Conservation (phyloP, 2,329 filamentous ascomycete genomes). For the Thelonectria discophora region DNA sequence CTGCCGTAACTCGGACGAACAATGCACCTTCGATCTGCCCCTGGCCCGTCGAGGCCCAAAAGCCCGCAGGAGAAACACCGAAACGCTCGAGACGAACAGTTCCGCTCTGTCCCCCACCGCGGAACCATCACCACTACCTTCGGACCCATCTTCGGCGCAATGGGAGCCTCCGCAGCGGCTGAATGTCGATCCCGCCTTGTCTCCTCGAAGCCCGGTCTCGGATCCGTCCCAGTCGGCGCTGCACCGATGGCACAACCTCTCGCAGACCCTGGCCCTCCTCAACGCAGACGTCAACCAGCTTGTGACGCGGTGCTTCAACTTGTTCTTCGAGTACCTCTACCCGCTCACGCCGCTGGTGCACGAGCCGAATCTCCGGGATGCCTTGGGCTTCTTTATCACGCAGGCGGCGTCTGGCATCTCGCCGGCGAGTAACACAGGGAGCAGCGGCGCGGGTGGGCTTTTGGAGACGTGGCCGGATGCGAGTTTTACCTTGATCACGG, state of each 20-base stretch:
- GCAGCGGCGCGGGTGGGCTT: constrained; percentile 5
- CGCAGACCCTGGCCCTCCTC: constrained; percentile 36
- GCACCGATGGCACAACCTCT: constrained; percentile 44
- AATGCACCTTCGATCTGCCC: constrained; percentile 51
- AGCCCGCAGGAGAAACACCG: constrained; percentile 20
- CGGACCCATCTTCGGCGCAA: constrained; percentile 28
- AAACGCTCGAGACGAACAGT: constrained; percentile 18
- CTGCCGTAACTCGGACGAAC: constrained; percentile 45
- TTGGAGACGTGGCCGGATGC: constrained; percentile 49
- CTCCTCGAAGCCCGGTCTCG: constrained; percentile 34
- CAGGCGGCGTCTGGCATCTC: constrained; percentile 20
- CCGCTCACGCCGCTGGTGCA: constrained; percentile 54
- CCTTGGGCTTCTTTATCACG: constrained; percentile 45
- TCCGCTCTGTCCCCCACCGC: constrained; percentile 26
- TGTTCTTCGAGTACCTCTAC: constrained; percentile 55
- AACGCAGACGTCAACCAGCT: constrained; percentile 40
- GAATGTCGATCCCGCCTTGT: constrained; percentile 35
- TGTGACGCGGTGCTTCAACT: constrained; percentile 48
- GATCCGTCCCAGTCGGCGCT: constrained; percentile 34
- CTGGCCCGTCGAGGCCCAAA: constrained; percentile 52
- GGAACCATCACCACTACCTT: constrained; percentile 30
- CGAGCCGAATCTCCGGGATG: constrained; percentile 51
- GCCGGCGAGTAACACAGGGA: constrained; percentile 20
- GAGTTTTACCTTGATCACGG: constrained; percentile 53
- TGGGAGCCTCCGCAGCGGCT: constrained; percentile 33